These are phyloP conservation scores for Platanthera zijinensis DNA, from an alignment of 106 monocot species.

Conservation along the genomic window DNA sequence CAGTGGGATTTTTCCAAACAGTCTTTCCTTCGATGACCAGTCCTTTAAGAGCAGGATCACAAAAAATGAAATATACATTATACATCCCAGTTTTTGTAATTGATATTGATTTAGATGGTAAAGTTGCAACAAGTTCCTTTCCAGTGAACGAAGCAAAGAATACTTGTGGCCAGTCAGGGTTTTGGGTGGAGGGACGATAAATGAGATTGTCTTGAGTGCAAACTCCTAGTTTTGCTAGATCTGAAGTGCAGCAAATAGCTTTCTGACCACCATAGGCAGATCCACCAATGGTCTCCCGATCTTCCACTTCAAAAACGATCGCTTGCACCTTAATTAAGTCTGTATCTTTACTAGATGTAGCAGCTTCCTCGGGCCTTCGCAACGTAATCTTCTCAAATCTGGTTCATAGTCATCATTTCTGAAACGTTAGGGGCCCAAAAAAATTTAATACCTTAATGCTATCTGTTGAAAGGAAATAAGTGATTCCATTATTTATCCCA, in stretches of 20 bases:
- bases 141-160: conserved; percentile 52
- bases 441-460: not conserved
- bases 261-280: conserved; percentile 94
- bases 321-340: conserved; percentile 54
- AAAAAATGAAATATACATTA: conserved; percentile 81
- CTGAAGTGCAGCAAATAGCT: conserved; percentile 90
- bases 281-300: conserved; percentile 75
- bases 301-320: conserved; percentile 85
- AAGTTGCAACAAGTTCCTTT: conserved; percentile 37
- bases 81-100: conserved; percentile 79
- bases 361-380: conserved; percentile 45
- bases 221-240: conserved; percentile 82
- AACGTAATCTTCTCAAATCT: conserved; percentile 86
- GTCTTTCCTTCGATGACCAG: conserved; percentile 76
- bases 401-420: not conserved
- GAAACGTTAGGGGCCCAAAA: not conserved
- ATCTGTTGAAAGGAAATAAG: not conserved
- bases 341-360: conserved; percentile 31
- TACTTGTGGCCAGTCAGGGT: conserved; percentile 71
- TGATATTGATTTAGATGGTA: conserved; percentile 50
- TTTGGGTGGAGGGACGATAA: conserved; percentile 48
- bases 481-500: too few relatives aligned
- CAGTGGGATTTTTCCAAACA: conserved; percentile 89
- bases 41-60: conserved; percentile 51
- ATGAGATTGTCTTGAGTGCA: conserved; percentile 68